These are phyloP conservation scores for Eragrostis nindensis DNA, from an alignment of 176 grass and related monocot species.

Conservation along the genomic window DNA sequence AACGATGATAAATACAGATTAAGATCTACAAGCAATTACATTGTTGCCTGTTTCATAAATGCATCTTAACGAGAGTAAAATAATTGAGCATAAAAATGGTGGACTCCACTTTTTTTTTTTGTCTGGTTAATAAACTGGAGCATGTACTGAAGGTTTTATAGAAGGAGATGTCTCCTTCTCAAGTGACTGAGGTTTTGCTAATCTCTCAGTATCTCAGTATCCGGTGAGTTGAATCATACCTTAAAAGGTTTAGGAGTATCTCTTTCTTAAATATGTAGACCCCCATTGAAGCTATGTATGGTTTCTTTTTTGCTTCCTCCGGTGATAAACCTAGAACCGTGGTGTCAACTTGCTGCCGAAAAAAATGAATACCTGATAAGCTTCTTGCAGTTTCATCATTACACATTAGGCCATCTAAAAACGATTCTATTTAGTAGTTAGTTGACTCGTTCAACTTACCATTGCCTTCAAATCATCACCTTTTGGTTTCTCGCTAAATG, in stretches of 20 bases:
- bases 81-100: not conserved
- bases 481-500: constrained; percentile 93
- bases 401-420: constrained; percentile 6
- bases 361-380: not conserved
- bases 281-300: constrained; percentile 95
- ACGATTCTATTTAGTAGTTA: not conserved
- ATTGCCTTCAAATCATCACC: constrained; percentile 83
- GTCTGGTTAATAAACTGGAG: not conserved
- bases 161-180: too few relatives aligned
- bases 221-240: constrained; percentile 60
- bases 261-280: constrained; percentile 92
- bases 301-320: constrained; percentile 82
- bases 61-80: not conserved
- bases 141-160: not conserved
- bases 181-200: too few relatives aligned
- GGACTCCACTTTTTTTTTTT: not conserved
- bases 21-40: constrained; percentile 37
- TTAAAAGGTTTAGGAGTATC: constrained; percentile 89
- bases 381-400: not conserved
- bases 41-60: not conserved
- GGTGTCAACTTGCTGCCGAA: constrained; percentile 86
- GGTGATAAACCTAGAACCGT: constrained; percentile 70
- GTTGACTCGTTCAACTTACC: constrained; percentile 47
- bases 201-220: too few relatives aligned
- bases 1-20: constrained; percentile 60